Base-by-base conservation (phyloP, 495 filamentous ascomycete species). In the Cercophora scortea region DNA sequence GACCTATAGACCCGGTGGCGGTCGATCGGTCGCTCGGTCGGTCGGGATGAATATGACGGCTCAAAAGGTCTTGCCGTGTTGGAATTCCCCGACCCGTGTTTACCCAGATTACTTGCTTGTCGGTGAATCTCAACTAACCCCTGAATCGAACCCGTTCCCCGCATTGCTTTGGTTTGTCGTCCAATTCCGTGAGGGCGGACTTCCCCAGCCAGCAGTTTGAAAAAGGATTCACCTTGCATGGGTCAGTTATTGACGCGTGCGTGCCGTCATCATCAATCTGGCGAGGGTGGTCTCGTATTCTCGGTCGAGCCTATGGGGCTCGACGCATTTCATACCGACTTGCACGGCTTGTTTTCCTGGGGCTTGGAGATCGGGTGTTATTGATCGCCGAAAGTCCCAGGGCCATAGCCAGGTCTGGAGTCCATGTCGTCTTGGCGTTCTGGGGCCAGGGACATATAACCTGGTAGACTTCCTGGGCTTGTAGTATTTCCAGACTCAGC, bases 51-150 rank as follows among this genome's bases (percentile, higher is more conserved):
- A 50, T 50, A 13, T 25, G 10, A 25, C 48, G 52, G 56, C 48
- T 52, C 47, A 51, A 54, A 54, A 44, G 42, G 12, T n/a, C 36
- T 17, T 54, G 42, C 56, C 56, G 56, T 40, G 51, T 55, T 33
- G 16, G 32, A 45, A 55, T 57, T 55, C 48, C 55, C 57, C 58
- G 54, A 56, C 34, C 53, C 56, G 53, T 35, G 32, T 64, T 64
- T 61, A 64, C 44, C 61, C 61, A 64, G 51, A 64, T 64, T 64
- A 53, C 8, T 0, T 38, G 19, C 41, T 15, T 15, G 4, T 45
- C 32, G 47, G 41, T 47, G 35, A 15, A 18, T 49, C n/a, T 5
- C 8, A n/a, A 9, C 8, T 42, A 32, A 40, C 39, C 38, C 53
- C 49, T 56, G 47, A 45, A 35, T 42, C 36, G 36, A 42, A n/a